Conservation (phyloP, 2,329 filamentous ascomycete species). For the Bipolaris bicolor region DNA sequence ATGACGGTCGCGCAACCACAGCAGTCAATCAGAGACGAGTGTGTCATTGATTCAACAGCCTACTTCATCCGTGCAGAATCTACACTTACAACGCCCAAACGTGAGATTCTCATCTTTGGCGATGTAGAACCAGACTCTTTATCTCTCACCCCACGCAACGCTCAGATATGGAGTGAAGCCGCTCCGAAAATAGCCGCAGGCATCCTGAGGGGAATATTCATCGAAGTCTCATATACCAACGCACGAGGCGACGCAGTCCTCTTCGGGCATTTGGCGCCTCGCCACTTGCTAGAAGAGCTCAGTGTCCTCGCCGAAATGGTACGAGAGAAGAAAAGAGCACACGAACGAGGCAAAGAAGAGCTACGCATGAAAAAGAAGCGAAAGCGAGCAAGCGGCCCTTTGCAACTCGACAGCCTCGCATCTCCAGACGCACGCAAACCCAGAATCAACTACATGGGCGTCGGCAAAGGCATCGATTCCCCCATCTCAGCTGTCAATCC, state of each 20-base stretch:
- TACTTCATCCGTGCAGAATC: slow-evolving; percentile 85
- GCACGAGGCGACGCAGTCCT: slow-evolving; percentile 76
- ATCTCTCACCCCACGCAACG: slow-evolving; percentile 79
- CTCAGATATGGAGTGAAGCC: slow-evolving; percentile 84
- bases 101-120: slow-evolving; percentile 89
- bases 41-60: slow-evolving; percentile 85
- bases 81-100: slow-evolving; percentile 38
- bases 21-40: slow-evolving; percentile 48
- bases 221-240: slow-evolving; percentile 94
- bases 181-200: slow-evolving; percentile 81
- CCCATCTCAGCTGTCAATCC: slow-evolving; percentile 13
- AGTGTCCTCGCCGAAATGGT: slow-evolving; percentile 74
- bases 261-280: slow-evolving; percentile 87
- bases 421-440: slow-evolving; percentile 19
- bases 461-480: slow-evolving; percentile 22
- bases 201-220: slow-evolving; percentile 79
- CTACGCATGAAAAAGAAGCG: slow-evolving; percentile 62
- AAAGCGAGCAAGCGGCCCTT: slow-evolving; percentile 61
- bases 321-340: slow-evolving; percentile 53
- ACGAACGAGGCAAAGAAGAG: slow-evolving; percentile 42
- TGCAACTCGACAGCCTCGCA: slow-evolving; percentile 23
- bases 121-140: slow-evolving; percentile 93
- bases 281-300: slow-evolving; percentile 82
- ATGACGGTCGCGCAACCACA: slow-evolving; percentile 28
- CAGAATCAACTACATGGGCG: slow-evolving; percentile 18